Percentiles rank a stretch among this genome's conserved stretches.
Evolutionary conservation across 345 rosid species (phyloP).

Genomic region (Clarkia xantiana): DNA sequence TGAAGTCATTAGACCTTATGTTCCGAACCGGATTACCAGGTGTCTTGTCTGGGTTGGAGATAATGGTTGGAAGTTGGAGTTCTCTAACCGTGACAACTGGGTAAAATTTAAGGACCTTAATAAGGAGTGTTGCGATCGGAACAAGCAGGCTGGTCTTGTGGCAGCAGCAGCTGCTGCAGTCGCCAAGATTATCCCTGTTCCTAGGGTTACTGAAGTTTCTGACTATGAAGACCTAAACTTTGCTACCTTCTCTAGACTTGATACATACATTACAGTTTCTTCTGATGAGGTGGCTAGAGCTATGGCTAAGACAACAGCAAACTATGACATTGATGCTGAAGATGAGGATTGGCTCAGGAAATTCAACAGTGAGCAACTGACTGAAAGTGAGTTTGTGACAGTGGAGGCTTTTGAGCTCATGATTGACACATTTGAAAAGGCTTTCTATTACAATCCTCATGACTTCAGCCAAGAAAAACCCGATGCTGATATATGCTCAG

Average conservation of each 20-base stretch:
- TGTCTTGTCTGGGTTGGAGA: conserved; percentile 55
- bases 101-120: conserved; percentile 65
- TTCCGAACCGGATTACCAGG: conserved; percentile 53
- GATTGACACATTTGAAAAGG: conserved; percentile 84
- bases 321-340: conserved; percentile 85
- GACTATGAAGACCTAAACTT: conserved; percentile 26
- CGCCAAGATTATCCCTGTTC: conserved; percentile 65
- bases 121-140: conserved; percentile 67
- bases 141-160: conserved; percentile 15
- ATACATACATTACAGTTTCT: conserved; percentile 34
- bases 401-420: conserved; percentile 66
- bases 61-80: conserved; percentile 81
- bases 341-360: conserved; percentile 79
- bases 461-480: conserved; percentile 43
- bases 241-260: conserved; percentile 39
- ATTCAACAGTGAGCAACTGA: conserved; percentile 25
- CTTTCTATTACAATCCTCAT: conserved; percentile 35
- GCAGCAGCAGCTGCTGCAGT: conserved; percentile 15
- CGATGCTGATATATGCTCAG: conserved; percentile 22
- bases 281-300: conserved; percentile 76
- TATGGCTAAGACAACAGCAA: conserved; percentile 43
- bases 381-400: conserved; percentile 21
- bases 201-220: conserved; percentile 56
- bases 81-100: conserved; percentile 61
- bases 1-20: conserved; percentile 46